Evolutionary conservation across 106 monocot species (phyloP).

Genomic region (Dendrobium nobile): DNA sequence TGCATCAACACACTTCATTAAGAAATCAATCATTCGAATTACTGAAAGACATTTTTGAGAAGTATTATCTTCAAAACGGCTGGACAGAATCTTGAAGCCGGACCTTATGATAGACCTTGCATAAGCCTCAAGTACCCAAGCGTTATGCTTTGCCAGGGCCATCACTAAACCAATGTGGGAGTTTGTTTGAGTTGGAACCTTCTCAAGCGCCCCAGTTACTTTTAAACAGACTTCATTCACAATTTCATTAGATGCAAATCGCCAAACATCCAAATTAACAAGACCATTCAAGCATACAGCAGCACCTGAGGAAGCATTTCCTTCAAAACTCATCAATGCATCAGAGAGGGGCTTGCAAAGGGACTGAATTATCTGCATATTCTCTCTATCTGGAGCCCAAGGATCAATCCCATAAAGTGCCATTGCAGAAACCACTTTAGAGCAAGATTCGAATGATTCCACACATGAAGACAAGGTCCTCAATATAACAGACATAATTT

Average conservation of each 20-base stretch:
- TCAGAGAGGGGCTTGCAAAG: slow-evolving; percentile 67
- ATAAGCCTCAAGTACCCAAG: slow-evolving; percentile 63
- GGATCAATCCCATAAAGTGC: slow-evolving; percentile 83
- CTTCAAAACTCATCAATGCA: slow-evolving; percentile 48
- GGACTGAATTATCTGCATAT: slow-evolving; percentile 51
- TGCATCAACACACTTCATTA: slow-evolving; percentile 83
- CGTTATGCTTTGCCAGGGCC: slow-evolving; percentile 70
- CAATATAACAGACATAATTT: slow-evolving; percentile 71
- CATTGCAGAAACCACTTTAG: slow-evolving; percentile 76
- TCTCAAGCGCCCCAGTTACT: slow-evolving; percentile 69
- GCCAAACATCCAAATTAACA: slow-evolving; percentile 72
- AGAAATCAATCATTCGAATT: slow-evolving; percentile 82
- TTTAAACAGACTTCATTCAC: slow-evolving; percentile 76
- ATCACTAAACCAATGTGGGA: slow-evolving; percentile 77
- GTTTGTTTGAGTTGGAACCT: slow-evolving; percentile 49
- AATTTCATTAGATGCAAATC: slow-evolving; percentile 48
- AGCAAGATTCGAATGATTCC: slow-evolving; percentile 68
- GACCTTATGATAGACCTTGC: slow-evolving; percentile 69
- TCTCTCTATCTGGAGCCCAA: slow-evolving; percentile 49
- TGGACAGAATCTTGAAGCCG: slow-evolving; percentile 45
- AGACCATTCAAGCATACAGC: slow-evolving; percentile 72
- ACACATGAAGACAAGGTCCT: slow-evolving; percentile 50
- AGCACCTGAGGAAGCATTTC: slow-evolving; percentile 63
- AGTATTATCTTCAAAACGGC: slow-evolving; percentile 30
- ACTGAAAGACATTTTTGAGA: slow-evolving; percentile 73